Percentiles rank a stretch among this genome's conserved stretches.
Evolutionary conservation across 169 alveolate species (phyloP).

Genomic region (Plasmodium sp.): DNA sequence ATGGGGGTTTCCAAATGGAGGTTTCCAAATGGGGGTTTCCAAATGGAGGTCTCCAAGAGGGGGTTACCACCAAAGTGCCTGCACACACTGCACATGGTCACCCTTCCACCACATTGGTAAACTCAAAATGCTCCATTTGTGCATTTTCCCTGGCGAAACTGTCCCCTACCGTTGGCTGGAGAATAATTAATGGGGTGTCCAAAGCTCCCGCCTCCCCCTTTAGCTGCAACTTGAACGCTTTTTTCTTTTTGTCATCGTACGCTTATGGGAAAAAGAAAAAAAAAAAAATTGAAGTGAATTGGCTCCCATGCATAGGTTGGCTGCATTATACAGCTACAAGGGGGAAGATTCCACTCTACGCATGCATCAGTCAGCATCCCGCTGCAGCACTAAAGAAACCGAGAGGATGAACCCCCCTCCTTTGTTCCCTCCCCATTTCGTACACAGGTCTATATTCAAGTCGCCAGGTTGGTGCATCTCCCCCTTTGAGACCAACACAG

Average conservation of each 20-base stretch:
- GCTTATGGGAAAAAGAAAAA: background rate
- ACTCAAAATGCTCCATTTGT: background rate
- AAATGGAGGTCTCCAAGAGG: background rate
- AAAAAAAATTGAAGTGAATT: background rate
- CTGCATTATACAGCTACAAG: background rate
- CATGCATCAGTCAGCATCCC: background rate
- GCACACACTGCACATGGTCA: background rate
- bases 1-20: background rate
- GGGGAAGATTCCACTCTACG: background rate
- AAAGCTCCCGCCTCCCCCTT: background rate
- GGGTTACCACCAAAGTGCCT: background rate
- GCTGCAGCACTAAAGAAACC: background rate
- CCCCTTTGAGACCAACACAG: background rate
- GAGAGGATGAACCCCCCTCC: background rate
- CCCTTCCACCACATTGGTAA: background rate
- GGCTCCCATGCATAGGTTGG: background rate
- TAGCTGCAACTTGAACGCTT: background rate
- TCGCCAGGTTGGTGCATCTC: background rate
- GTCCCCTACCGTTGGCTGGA: slow-evolving; percentile 28
- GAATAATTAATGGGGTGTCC: slow-evolving; percentile 27
- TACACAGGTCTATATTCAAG: slow-evolving; percentile 23
- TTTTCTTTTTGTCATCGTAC: slow-evolving; percentile 13
- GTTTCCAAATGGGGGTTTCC: background rate
- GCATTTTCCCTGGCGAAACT: background rate
- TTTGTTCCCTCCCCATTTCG: background rate